Percentiles rank a stretch among this genome's conserved stretches.
These are phyloP conservation scores for Candida tibetensis DNA, from an alignment of 805 yeast genomes.

Conservation along the genomic window DNA sequence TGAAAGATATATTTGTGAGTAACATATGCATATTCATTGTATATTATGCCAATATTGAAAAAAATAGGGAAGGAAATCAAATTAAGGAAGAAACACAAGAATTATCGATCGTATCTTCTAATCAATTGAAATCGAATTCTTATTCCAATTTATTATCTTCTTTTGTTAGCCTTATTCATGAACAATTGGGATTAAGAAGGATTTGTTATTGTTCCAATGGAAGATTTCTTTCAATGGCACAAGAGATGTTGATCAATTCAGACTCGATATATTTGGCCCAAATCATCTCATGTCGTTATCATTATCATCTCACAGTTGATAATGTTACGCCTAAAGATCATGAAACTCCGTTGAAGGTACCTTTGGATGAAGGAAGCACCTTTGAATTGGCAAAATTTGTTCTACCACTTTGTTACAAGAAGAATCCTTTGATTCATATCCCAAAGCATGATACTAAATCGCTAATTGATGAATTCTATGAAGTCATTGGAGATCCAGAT, in stretches of 20 bases:
- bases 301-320: slow-evolving; percentile 58
- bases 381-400: slow-evolving; percentile 46
- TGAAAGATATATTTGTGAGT: slow-evolving; percentile 46
- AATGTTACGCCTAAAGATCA: slow-evolving; percentile 68
- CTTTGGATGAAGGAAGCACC: slow-evolving; percentile 29
- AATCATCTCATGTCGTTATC: slow-evolving; percentile 74
- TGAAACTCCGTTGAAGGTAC: slow-evolving; percentile 29
- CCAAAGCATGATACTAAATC: slow-evolving; percentile 71
- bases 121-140: background rate
- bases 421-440: slow-evolving; percentile 56
- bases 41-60: slow-evolving; percentile 24
- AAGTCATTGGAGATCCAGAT: slow-evolving; percentile 67
- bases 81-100: no score
- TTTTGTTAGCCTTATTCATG: slow-evolving; percentile 51
- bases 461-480: slow-evolving; percentile 68
- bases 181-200: slow-evolving; percentile 63
- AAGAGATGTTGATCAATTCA: slow-evolving; percentile 48
- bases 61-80: background rate
- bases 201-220: slow-evolving; percentile 70
- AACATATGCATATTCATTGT: slow-evolving; percentile 35
- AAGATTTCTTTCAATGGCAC: slow-evolving; percentile 56
- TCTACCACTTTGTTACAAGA: slow-evolving; percentile 52
- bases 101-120: no score
- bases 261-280: slow-evolving; percentile 60
- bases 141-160: background rate